Evolutionary conservation across 257 asterid genomes (phyloP), one percentile per base, ranked within the genome.

Genomic region (Fraxinus pennsylvanica): DNA sequence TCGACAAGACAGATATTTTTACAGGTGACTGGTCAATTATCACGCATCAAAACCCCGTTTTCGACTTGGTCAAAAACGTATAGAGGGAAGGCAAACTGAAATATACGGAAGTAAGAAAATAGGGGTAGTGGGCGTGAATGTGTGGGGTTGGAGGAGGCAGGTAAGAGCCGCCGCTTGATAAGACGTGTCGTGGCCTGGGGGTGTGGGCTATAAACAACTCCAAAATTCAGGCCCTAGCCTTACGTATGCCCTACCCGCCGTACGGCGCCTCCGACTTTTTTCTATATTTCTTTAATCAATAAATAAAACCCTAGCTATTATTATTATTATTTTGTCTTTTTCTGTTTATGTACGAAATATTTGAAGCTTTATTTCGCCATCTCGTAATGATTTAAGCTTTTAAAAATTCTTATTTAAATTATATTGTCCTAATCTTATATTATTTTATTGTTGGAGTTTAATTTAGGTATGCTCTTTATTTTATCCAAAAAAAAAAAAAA

Each of bases 151-250:
- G 72, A 38, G 43, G 84, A 74, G 78, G 84, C 81, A 78, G 72
- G 88, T 79, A 75, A 75, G 36, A 87, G 89, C 87, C 94, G 96
- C 92, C 93, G 88, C 86, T 86, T 84, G 92, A 90, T 78, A 76
- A 74, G 91, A 90, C 89, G 90, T 88, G 94, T 88, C 92, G 82
- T 67, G 41, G 80, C 57, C 77, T 76, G 73, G 77, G 72, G 75
- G 75, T 74, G 79, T 82, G 78, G 72, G 61, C 27, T 68, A 73
- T 78, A 73, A 82, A 85, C 63, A 43, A 72, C 43, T 71, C 77
- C 47, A 54, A 69, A 76, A 72, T 75, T 47, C 2, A 15, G 57
- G 33, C 75, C 29, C 10, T 39, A 9, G 68, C 87, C 88, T 88
- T 54, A 86, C 91, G 94, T 83, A 82, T 50, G 86, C 94, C 94